Evolutionary conservation across 176 grass and related monocot species (phyloP), one percentile per base, ranked within the genome.

Genomic region (Otatea glauca): DNA sequence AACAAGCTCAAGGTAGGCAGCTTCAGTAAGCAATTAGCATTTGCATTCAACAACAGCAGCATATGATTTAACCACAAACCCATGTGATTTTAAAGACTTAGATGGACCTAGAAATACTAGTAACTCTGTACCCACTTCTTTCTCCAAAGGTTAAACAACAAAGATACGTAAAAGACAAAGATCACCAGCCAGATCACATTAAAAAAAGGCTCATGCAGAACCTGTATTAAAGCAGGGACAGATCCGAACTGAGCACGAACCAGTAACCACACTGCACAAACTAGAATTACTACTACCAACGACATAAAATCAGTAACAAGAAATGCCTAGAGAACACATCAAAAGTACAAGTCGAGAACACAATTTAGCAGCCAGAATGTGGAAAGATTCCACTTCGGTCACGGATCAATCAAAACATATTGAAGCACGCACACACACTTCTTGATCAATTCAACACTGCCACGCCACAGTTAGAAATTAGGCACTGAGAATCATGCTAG

Each of bases 171-270:
- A 25, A 54, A 76, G 71, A 76, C 83, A 86, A 70, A 76, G 35
- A 27, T 81, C 24, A 85, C 66, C 70, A 79, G 70, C 51, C 8
- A 63, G 51, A 56, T 70, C 71, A 70, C 70, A 75, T 51, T 75
- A 32, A 21, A 38, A 43, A 85, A 68, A 59, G 21, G 62, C 9
- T 76, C 21, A 58, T 12, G 62, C 44, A 71, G 73, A 24, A 70
- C 18, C 25, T 58, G 37, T 39, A 76, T 71, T 18, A 29, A 86
- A 11, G 10, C 58, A 65, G 35, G 18, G 38, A 7, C 61, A 17
- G 78, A 78, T 90, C 67, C 72, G 6, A 72, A 55, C 9, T 63
- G 48, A 75, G 55, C 49, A 77, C 0, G 75, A 85, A 29, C 18
- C 43, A 11, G 32, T 11, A 84, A 25, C 32, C 32, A 4, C 42